Base-by-base conservation (phyloP, 176 grass and related monocot genomes). In the Puya raimondii region DNA sequence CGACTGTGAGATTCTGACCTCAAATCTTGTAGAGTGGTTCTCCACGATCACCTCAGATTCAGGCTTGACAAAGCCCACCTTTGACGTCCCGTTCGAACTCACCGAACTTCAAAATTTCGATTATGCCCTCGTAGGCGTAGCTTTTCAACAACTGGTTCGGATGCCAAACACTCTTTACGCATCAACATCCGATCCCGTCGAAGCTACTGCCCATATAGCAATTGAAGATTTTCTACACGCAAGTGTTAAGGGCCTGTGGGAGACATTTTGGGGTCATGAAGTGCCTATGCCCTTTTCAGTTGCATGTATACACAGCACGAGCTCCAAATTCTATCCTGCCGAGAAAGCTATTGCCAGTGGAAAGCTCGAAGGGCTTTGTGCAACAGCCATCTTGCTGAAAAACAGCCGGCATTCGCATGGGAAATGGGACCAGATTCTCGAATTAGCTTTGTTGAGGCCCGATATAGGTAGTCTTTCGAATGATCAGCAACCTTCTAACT, bases 161-260 rank as follows among this genome's bases (percentile, higher is more conserved):
- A 97, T 97, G 94, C 89, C 94, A 22, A 97, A 78, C 83, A 84
- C 89, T 67, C 79, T 97, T 33, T 78, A 88, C 68, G 84, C 80
- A 8, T 93, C 89, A 15, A 90, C 86, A 23, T 92, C 88, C 21
- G 86, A 93, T 69, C 80, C 71, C 58, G 83, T 97, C 9, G 89
- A 97, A 74, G 89, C 94, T 25, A 92, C 68, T 3, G 92, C 88
- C 11, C 90, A 92, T 65, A 89, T 97, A 71, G 94, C 86, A 27
- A 72, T 97, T 23, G 94, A 97, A 80, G 94, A 97, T 78, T 97
- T 97, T 78, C 77, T 97, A 63, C 86, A 97, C 66, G 86, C 94
- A 12, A 71, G 76, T 56, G 79, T 97, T 49, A 90, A 92, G 70
- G 93, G 94, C 20, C 49, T 97, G 50, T 97, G 86, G 94, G 82